Conservation (phyloP, 2,329 filamentous ascomycete species). For the Xylaria sp. region DNA sequence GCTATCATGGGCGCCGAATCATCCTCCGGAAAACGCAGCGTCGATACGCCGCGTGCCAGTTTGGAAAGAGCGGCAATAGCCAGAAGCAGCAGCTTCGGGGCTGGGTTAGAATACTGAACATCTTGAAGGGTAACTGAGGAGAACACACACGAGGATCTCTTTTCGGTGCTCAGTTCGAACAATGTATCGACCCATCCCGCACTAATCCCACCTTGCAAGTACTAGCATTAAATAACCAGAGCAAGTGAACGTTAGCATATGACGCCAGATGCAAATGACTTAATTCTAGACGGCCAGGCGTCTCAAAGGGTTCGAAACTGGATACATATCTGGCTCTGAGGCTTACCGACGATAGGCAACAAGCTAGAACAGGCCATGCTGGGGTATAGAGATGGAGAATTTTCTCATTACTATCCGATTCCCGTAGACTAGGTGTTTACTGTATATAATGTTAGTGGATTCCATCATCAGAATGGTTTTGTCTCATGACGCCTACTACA, state of each 20-base stretch:
- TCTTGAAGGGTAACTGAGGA: background rate
- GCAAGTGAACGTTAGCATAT: background rate
- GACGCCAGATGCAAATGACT: background rate
- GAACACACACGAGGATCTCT: constrained; percentile 4
- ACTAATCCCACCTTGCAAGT: background rate
- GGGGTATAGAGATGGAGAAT: background rate
- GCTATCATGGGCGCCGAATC: constrained; percentile 45
- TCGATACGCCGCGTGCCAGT: constrained; percentile 57
- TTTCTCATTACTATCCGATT: background rate
- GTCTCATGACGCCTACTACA: constrained; percentile 7
- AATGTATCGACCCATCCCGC: constrained; percentile 7
- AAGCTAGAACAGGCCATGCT: background rate
- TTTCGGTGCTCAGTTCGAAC: background rate
- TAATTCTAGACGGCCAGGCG: background rate
- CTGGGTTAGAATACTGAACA: constrained; percentile 59
- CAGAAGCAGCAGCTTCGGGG: constrained; percentile 60
- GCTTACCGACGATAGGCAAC: background rate
- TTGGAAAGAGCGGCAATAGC: constrained; percentile 60
- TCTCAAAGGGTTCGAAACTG: background rate
- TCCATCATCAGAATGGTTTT: constrained; percentile 1
- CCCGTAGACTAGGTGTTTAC: background rate
- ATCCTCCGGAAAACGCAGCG: constrained; percentile 54
- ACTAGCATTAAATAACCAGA: constrained; percentile 15
- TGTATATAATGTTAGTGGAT: background rate
- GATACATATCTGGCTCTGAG: background rate